These are phyloP conservation scores for Crassisporium funariophilum DNA, from an alignment of 768 basidiomycete species.

Conservation along the genomic window DNA sequence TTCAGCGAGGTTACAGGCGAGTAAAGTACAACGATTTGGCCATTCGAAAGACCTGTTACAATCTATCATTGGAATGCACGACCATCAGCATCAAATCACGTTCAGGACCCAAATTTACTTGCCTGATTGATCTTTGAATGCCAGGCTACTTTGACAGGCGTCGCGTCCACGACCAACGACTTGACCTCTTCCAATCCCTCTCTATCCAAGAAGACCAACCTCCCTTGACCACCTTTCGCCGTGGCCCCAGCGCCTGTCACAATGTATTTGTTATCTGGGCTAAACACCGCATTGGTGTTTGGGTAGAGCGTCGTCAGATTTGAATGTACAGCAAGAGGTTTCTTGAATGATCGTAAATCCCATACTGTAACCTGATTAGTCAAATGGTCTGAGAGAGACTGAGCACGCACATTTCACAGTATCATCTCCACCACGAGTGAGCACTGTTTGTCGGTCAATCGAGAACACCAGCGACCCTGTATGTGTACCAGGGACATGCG, in stretches of 20 bases:
- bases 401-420: constrained; percentile 85
- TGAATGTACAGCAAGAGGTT: constrained; percentile 71
- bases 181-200: constrained; percentile 70
- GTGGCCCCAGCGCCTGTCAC: constrained; percentile 80
- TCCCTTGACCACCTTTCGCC: constrained; percentile 68
- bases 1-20: constrained; percentile 89
- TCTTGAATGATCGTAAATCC: constrained; percentile 91
- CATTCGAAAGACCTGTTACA: constrained; percentile 83
- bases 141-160: constrained; percentile 91
- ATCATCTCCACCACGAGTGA: constrained; percentile 92
- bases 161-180: constrained; percentile 67
- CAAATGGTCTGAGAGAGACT: constrained; percentile 12
- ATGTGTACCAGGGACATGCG: constrained; percentile 84
- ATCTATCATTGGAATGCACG: constrained; percentile 62
- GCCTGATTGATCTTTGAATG: constrained; percentile 98
- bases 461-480: constrained; percentile 89
- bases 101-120: constrained; percentile 28
- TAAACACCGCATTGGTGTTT: constrained; percentile 92
- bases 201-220: constrained; percentile 72
- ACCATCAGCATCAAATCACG: constrained; percentile 14
- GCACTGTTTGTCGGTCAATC: constrained; percentile 80
- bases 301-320: constrained; percentile 81
- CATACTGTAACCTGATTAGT: constrained; percentile 62
- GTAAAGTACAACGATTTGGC: constrained; percentile 87
- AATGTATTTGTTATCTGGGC: constrained; percentile 89